Percentiles rank a stretch among this genome's conserved stretches.
Evolutionary conservation across 1,284 basidiomycete genomes (phyloP).

Genomic region (Puccinia hordei): DNA sequence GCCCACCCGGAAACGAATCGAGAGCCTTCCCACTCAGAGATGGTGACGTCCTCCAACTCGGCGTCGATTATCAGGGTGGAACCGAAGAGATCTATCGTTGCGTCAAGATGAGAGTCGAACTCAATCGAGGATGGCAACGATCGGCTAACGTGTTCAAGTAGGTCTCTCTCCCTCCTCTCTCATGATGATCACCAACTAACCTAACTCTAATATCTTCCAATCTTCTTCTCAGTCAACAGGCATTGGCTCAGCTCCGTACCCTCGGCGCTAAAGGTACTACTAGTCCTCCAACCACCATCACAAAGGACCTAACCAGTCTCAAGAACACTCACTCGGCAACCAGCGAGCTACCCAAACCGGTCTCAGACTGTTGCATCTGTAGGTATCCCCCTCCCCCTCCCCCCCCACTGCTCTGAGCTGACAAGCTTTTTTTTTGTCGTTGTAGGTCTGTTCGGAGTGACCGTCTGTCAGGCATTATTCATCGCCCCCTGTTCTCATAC

Average conservation of each 20-base stretch:
- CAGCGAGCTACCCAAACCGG: conserved; percentile 54
- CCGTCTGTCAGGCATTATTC: conserved; percentile 92
- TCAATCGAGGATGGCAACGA: conserved; percentile 79
- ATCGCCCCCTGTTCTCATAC: conserved; percentile 67
- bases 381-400: conserved; percentile 57
- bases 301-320: not conserved
- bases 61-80: conserved; percentile 97
- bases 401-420: not conserved
- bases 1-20: conserved; percentile 78
- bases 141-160: conserved; percentile 92
- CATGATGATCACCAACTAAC: not conserved
- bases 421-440: too few species aligned
- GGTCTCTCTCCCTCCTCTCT: conserved; percentile 59
- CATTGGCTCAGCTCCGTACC: conserved; percentile 31
- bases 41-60: conserved; percentile 91
- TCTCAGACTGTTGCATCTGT: conserved; percentile 95
- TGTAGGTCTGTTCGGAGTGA: conserved; percentile 82
- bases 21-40: conserved; percentile 80
- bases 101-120: conserved; percentile 92
- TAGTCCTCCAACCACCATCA: not conserved
- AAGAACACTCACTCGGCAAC: not conserved
- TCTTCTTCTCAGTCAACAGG: conserved; percentile 40
- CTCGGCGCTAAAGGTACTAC: not conserved
- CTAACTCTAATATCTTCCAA: not conserved
- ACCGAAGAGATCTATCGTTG: conserved; percentile 97